Evolutionary conservation across 768 basidiomycete species (phyloP), one percentile per base, ranked within the genome.

Genomic region (Cyclocybe aegerita): DNA sequence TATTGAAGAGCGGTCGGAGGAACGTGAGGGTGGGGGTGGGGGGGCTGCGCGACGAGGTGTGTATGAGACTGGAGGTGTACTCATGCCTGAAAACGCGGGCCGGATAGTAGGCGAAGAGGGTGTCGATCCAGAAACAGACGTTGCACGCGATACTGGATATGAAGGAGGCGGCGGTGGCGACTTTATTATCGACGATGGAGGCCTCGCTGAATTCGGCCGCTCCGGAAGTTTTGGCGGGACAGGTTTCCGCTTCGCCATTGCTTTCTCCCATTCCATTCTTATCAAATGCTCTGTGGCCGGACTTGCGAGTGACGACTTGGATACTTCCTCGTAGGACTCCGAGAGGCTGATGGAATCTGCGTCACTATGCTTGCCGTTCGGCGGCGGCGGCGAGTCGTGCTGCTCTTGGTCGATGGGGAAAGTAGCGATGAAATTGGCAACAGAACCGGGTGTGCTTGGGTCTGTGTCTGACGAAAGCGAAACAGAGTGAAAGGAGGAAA

Each of bases 401-500:
- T 54, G 58, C 5, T 73, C 70, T 14, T 60, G 63, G 53, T 83
- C 82, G 11, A 76, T 61, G 9, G 78, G 74, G 57, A 73, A 75
- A 1, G 79, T 78, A 12, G 75, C 67, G 30, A 74, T 72, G 61
- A 70, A 68, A 48, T 74, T 69, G 39, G 73, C 59, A 58, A 69
- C 72, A 64, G 72, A 75, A 29, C 65, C 69, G 8, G 74, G 73
- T 1, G 70, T 73, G 50, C 68, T 69, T 12, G 72, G 65, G 51
- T 75, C 73, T 30, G 74, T 73, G 54, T 85, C 84, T 6, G 85
- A 86, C 1, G 88, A 90, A 12, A 91, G 76, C 1, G 89, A 91
- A 17, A 91, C 86, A 2, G 89, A 90, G 58, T 90, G 88, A 54
- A 92, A 90, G 29, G 89, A 91, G 2, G 89, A 90, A 35, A 89